Percentiles rank a stretch among this genome's conserved stretches.
phyloP scores from a whole-genome alignment of 441 rosid genomes.

The Jatropha multifida region DNA sequence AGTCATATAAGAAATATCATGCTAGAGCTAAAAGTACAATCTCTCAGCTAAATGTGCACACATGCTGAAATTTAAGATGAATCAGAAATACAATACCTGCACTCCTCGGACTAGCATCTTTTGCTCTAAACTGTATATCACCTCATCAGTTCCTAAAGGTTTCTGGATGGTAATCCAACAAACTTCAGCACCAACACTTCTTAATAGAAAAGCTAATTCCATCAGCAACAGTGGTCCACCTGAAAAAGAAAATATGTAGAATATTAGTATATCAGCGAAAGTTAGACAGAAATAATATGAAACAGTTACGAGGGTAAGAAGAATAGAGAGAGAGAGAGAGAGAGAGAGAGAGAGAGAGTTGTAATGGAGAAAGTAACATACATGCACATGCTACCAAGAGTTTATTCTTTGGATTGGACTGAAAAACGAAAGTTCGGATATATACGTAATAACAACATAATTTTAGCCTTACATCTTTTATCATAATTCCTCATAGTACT shows the following conservation, averaged over 20 bases:
- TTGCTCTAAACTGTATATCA: conserved; percentile 62
- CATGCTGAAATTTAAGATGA: not conserved
- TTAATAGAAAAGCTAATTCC: conserved; percentile 80
- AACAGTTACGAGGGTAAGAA: conserved; percentile 1
- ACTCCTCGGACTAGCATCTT: conserved; percentile 87
- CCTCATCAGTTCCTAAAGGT: conserved; percentile 50
- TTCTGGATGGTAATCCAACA: conserved; percentile 83
- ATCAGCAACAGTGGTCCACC: conserved; percentile 84
- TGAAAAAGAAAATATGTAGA: conserved; percentile 19
- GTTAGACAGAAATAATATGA: not conserved
- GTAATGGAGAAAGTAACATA: not conserved
- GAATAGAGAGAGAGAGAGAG: not conserved
- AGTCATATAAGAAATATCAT: not conserved
- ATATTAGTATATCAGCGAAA: conserved; percentile 1
- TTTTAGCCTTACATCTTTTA: not conserved
- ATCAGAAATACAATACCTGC: conserved; percentile 48
- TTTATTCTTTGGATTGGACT: not conserved
- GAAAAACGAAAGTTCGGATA: too few species aligned
- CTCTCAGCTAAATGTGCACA: not conserved
- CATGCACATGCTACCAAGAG: not conserved
- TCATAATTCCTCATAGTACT: not conserved
- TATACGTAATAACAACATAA: not conserved
- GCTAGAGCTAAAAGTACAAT: not conserved
- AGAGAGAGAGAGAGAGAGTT: not conserved
- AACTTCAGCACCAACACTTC: conserved; percentile 70